These are phyloP conservation scores for Podaxis mareebaensis DNA, from an alignment of 768 basidiomycete species.

Conservation along the genomic window DNA sequence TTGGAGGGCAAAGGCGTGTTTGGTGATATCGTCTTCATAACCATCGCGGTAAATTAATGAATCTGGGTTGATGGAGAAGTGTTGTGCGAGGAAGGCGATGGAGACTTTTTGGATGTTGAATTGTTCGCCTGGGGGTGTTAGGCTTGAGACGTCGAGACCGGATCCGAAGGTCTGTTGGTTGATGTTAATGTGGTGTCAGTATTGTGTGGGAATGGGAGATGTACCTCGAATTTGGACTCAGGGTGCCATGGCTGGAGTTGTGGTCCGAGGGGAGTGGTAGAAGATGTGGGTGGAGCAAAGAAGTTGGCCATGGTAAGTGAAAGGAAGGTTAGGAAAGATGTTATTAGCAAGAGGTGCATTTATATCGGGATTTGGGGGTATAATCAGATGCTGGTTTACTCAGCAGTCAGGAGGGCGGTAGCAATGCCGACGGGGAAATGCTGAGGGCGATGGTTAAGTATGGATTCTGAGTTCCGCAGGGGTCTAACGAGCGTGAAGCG, in stretches of 20 bases:
- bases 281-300: constrained; percentile 4
- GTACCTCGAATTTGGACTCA: constrained; percentile 13
- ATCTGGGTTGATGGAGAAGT: constrained; percentile 23
- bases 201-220: background rate
- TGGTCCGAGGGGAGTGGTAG: constrained; percentile 1
- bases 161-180: constrained; percentile 28
- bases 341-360: background rate
- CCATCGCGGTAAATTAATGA: constrained; percentile 27
- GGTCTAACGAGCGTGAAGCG: background rate
- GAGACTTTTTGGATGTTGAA: constrained; percentile 26
- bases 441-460: background rate
- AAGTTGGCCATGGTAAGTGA: constrained; percentile 12
- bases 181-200: background rate
- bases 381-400: background rate
- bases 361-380: background rate
- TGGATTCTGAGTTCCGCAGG: background rate
- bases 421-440: background rate
- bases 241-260: constrained; percentile 13
- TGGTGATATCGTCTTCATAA: constrained; percentile 25
- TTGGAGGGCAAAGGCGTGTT: constrained; percentile 19
- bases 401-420: background rate
- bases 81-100: constrained; percentile 26
- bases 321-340: background rate
- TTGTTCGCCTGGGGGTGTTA: constrained; percentile 21
- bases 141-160: constrained; percentile 29